Conservation (phyloP, 257 asterid genomes). For the Echium plantagineum region DNA sequence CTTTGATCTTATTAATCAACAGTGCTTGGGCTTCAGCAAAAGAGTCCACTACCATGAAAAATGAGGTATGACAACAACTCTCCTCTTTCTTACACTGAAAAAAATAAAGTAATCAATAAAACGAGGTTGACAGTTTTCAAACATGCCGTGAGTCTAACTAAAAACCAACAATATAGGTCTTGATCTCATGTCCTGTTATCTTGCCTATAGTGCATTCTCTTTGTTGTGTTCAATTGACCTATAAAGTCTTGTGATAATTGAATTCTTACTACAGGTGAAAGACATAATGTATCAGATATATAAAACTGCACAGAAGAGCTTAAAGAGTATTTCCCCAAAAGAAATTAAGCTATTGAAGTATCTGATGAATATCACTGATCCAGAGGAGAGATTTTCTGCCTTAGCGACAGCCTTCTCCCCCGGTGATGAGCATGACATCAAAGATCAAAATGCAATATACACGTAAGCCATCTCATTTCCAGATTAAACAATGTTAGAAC, state of each 20-base stretch:
- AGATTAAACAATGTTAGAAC: background rate
- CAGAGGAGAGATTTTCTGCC: constrained; percentile 91
- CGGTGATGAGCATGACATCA: constrained; percentile 51
- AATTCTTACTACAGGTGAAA: constrained; percentile 46
- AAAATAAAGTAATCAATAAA: background rate
- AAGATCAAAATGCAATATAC: constrained; percentile 64
- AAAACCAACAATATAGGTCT: background rate
- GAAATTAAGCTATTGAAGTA: constrained; percentile 79
- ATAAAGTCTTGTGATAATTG: background rate
- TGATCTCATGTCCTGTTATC: background rate
- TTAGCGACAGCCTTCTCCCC: constrained; percentile 90
- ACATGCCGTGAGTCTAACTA: background rate
- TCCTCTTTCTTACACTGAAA: background rate
- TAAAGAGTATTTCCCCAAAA: constrained; percentile 77
- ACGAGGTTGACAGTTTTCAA: background rate
- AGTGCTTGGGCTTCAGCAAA: constrained; percentile 90
- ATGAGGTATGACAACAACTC: constrained; percentile 45
- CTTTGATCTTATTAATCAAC: constrained; percentile 75
- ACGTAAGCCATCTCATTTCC: constrained; percentile 33
- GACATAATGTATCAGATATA: constrained; percentile 77
- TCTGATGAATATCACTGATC: constrained; percentile 75
- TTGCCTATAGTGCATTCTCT: background rate
- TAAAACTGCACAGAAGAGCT: constrained; percentile 75
- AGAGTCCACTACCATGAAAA: constrained; percentile 69
- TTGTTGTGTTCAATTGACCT: constrained; percentile 1